Evolutionary conservation across 2,329 filamentous ascomycete species (phyloP).

Genomic region (Colletotrichum shisoi): DNA sequence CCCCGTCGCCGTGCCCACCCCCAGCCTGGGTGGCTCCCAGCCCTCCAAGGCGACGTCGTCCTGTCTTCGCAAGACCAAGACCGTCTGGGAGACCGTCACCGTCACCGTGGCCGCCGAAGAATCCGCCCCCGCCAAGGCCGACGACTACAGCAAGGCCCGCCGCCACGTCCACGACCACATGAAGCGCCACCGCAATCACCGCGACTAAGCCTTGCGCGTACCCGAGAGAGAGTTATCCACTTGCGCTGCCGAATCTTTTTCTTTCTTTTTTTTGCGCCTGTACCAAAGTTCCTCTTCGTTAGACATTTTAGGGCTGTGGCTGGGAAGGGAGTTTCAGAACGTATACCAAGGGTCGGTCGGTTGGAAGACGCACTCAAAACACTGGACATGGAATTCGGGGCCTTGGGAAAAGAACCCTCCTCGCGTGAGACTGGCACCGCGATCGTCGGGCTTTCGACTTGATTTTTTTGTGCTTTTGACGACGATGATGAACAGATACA

Average conservation of each 20-base stretch:
- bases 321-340: slow-evolving; percentile 26
- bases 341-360: slow-evolving; percentile 25
- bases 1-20: slow-evolving; percentile 36
- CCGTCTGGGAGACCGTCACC: slow-evolving; percentile 57
- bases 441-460: slow-evolving; percentile 1
- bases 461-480: slow-evolving; percentile 20
- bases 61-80: slow-evolving; percentile 47
- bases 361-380: slow-evolving; percentile 14
- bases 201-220: slow-evolving; percentile 40
- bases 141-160: slow-evolving; percentile 44
- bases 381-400: slow-evolving; percentile 17
- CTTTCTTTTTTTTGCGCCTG: not conserved
- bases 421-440: not conserved
- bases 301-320: slow-evolving; percentile 38
- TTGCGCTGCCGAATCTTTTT: not conserved
- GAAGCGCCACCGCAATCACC: slow-evolving; percentile 47
- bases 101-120: slow-evolving; percentile 58
- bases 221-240: not conserved
- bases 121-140: slow-evolving; percentile 40
- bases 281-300: slow-evolving; percentile 38
- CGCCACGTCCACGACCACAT: slow-evolving; percentile 52
- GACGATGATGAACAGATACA: slow-evolving; percentile 36
- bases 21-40: slow-evolving; percentile 29
- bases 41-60: slow-evolving; percentile 39
- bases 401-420: slow-evolving; percentile 10